These are phyloP conservation scores for Quercus tomentella DNA, from an alignment of 331 rosid genomes.

Conservation along the genomic window DNA sequence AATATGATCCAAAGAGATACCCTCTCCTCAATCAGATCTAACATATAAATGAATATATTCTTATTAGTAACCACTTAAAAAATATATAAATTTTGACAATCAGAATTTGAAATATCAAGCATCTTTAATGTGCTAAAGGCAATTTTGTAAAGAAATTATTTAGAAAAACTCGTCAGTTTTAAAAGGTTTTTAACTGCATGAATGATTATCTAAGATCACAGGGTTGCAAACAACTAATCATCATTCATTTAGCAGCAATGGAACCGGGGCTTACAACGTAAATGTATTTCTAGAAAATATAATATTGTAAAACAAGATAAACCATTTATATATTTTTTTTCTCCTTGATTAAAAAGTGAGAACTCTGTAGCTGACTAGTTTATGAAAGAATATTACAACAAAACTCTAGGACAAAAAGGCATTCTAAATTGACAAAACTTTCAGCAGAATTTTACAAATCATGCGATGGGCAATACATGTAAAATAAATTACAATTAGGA, in stretches of 20 bases:
- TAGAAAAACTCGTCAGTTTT: too few species aligned
- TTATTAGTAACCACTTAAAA: too few species aligned
- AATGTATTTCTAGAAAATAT: background rate
- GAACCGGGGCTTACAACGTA: background rate
- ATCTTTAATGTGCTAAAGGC: too few species aligned
- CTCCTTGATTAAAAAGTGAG: background rate
- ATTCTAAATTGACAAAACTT: constrained; percentile 1
- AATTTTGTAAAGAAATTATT: too few species aligned
- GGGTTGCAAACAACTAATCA: background rate
- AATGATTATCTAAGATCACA: background rate
- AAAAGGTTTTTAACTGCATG: too few species aligned
- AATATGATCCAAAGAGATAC: too few species aligned
- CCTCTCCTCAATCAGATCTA: too few species aligned
- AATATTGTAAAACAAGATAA: background rate
- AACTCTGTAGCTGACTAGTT: background rate
- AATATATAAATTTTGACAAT: too few species aligned
- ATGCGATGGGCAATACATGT: background rate
- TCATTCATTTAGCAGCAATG: background rate
- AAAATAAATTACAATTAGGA: constrained; percentile 17
- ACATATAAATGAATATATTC: too few species aligned
- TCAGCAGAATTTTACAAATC: constrained; percentile 22
- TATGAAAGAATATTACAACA: constrained; percentile 2
- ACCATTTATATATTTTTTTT: background rate
- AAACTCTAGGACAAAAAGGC: background rate
- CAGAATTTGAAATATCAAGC: too few species aligned